Evolutionary conservation across 306 rosid species (phyloP).

Genomic region (Lupinus albus): DNA sequence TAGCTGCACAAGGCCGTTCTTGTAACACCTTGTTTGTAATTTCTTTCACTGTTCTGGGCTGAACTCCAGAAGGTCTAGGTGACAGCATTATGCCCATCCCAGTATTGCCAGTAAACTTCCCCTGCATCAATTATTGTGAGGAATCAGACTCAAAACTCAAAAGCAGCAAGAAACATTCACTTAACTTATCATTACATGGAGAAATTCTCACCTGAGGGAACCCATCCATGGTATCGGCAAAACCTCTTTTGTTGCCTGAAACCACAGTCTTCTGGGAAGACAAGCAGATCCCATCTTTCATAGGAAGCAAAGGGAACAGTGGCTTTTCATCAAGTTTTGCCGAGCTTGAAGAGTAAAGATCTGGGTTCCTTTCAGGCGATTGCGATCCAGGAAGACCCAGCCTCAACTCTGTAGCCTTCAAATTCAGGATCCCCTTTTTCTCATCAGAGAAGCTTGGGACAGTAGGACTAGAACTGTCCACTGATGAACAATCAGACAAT

Average conservation of each 20-base stretch:
- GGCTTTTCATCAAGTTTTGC: slow-evolving; percentile 77
- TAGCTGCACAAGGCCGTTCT: slow-evolving; percentile 64
- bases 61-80: slow-evolving; percentile 69
- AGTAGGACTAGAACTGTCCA: slow-evolving; percentile 73
- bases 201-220: slow-evolving; percentile 61
- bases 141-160: slow-evolving; percentile 48
- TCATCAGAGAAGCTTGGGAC: slow-evolving; percentile 64
- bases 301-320: slow-evolving; percentile 80
- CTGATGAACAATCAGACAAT: slow-evolving; percentile 89
- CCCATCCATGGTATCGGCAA: slow-evolving; percentile 79
- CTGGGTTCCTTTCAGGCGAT: slow-evolving; percentile 70
- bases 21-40: slow-evolving; percentile 57
- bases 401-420: slow-evolving; percentile 88
- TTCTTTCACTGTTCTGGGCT: slow-evolving; percentile 60
- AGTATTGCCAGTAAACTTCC: slow-evolving; percentile 64
- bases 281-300: slow-evolving; percentile 70
- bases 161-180: slow-evolving; percentile 43
- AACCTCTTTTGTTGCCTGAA: slow-evolving; percentile 88
- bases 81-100: slow-evolving; percentile 60
- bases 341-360: slow-evolving; percentile 49
- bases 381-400: slow-evolving; percentile 95
- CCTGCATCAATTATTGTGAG: slow-evolving; percentile 55
- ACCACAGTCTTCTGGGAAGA: slow-evolving; percentile 60
- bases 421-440: slow-evolving; percentile 68
- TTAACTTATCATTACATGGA: slow-evolving; percentile 42